Base-by-base conservation (phyloP, 306 rosid genomes). In the Argentina anserina region DNA sequence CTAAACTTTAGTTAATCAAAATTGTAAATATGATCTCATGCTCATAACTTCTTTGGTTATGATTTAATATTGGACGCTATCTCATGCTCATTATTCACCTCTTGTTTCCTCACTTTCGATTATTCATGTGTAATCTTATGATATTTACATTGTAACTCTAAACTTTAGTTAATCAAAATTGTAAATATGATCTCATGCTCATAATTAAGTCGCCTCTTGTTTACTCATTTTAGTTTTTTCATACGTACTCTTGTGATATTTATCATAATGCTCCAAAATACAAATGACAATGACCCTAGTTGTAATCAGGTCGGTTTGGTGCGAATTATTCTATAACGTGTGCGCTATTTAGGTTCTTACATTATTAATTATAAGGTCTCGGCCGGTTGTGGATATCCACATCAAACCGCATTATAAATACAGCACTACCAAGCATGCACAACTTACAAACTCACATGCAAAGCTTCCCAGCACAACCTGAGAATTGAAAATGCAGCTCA, bases 401-500 rank as follows among this genome's bases (percentile, higher is more conserved):
- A 45, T 60, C 78, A 67, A 71, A 55, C 33, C 23, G 81, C 86
- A 83, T 43, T 83, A 88, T 87, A 86, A 76, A 81, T 82, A 28
- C 60, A 26, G 71, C 76, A 67, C 88, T 52, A 52, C 66, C 77
- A 74, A 63, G 81, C 81, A 71, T 75, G 67, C 78, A 82, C 42
- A 74, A 49, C 73, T 52, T 13, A 49, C 66, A 41, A 39, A 75
- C 69, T 66, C 75, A 74, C 76, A 46, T 33, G 20, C 62, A 52
- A 52, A 69, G 39, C 67, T 33, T 65, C 71, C 28, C 55, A 33
- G 39, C 65, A 70, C 23, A 34, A 47, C 20, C 36, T 50, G 47
- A 39, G 42, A 63, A 42, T 75, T 85, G 89, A 77, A 65, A 61
- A 87, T 90, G 96, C 65, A 40, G 34, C 49, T 78, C 78, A 56